Percentiles rank a stretch among this genome's conserved stretches.
Evolutionary conservation across 768 basidiomycete species (phyloP).

Genomic region (Amanita rimosa): DNA sequence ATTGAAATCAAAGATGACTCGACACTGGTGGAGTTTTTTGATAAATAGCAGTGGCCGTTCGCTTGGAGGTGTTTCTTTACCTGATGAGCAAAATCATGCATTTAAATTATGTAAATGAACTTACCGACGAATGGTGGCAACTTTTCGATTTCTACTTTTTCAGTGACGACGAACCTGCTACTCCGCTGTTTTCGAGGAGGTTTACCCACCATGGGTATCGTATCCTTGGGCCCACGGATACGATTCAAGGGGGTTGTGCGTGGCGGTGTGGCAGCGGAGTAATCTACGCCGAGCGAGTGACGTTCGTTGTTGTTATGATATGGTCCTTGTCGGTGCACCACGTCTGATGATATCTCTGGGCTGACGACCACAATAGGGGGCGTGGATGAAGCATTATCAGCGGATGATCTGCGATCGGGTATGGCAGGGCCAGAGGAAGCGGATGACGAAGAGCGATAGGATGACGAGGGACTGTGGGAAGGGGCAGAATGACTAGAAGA

Average conservation of each 20-base stretch:
- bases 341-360: conserved; percentile 49
- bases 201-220: conserved; percentile 92
- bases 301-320: conserved; percentile 36
- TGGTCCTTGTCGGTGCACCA: conserved; percentile 27
- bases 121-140: conserved; percentile 82
- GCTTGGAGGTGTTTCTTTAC: conserved; percentile 71
- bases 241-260: conserved; percentile 61
- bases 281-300: conserved; percentile 34
- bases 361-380: conserved; percentile 86
- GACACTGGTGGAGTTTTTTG: conserved; percentile 92
- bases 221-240: conserved; percentile 85
- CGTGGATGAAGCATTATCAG: conserved; percentile 36
- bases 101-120: conserved; percentile 15
- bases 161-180: conserved; percentile 91
- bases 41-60: conserved; percentile 90
- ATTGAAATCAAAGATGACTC: conserved; percentile 97
- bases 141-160: conserved; percentile 93
- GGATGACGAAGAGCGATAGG: conserved; percentile 32
- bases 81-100: background rate
- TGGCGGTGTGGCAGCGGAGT: conserved; percentile 43
- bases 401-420: conserved; percentile 51
- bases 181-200: conserved; percentile 96
- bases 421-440: conserved; percentile 25
- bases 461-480: conserved; percentile 28
- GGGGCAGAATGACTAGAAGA: conserved; percentile 25